Evolutionary conservation across 129 eudicot species (phyloP).

Genomic region (Chrysanthemum seticuspe): DNA sequence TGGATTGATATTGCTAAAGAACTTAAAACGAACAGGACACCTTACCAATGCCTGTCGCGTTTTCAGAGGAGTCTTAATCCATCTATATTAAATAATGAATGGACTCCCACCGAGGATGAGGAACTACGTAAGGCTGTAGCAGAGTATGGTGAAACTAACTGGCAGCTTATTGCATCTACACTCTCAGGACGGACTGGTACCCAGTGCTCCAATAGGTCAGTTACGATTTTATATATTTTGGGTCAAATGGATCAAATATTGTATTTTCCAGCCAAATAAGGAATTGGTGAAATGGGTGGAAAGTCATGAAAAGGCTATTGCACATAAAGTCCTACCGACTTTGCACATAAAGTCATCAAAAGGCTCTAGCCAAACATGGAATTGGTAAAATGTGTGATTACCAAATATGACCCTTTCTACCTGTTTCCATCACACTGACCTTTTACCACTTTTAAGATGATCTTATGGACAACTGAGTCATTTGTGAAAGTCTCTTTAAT

Average conservation of each 20-base stretch:
- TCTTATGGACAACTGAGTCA: too few relatives aligned
- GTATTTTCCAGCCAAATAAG: neutral
- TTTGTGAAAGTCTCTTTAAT: too few relatives aligned
- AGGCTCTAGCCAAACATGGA: too few relatives aligned
- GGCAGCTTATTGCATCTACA: slow-evolving; percentile 81
- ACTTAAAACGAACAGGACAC: slow-evolving; percentile 72
- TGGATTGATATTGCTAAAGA: slow-evolving; percentile 69
- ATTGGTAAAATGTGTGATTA: too few relatives aligned
- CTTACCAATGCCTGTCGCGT: slow-evolving; percentile 81
- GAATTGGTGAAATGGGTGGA: neutral
- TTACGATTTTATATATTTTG: neutral
- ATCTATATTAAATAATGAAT: slow-evolving; percentile 71
- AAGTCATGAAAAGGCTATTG: neutral
- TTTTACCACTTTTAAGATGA: too few relatives aligned
- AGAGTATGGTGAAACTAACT: slow-evolving; percentile 69
- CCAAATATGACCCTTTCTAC: too few relatives aligned
- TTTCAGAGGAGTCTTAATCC: slow-evolving; percentile 95
- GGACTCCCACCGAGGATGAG: slow-evolving; percentile 75
- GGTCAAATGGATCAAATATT: too few relatives aligned
- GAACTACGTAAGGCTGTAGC: slow-evolving; percentile 76
- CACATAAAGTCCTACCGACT: too few relatives aligned
- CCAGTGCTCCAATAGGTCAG: slow-evolving; percentile 95
- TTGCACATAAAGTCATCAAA: too few relatives aligned
- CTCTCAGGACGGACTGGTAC: slow-evolving; percentile 87
- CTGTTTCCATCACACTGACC: too few relatives aligned